Evolutionary conservation across 2,329 filamentous ascomycete genomes (phyloP), one percentile per base, ranked within the genome.

Genomic region (Beauveria medogensis): DNA sequence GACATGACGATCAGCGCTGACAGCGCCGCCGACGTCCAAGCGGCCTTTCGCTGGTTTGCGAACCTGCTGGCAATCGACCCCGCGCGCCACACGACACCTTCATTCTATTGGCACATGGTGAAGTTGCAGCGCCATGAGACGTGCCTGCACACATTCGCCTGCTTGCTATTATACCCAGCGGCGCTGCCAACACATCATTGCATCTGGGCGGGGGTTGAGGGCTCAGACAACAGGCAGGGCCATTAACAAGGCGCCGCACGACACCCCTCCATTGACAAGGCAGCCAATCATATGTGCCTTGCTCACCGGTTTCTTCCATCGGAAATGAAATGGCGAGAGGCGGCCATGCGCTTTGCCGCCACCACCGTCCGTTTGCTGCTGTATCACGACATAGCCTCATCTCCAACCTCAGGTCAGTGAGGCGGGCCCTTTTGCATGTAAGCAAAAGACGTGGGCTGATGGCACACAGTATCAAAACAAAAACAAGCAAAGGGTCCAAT

Each of bases 121-220:
- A 53, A 59, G 56, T 59, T 9, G 56, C 40, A 59, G 48, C 48
- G 34, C 48, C 47, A 37, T 50, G 30, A 51, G 52, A 40, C 28
- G 53, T 44, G 46, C 46, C 59, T 46, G 41, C 41, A 43, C 55
- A 5, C 22, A 46, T 58, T 58, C 47, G 40, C 47, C 54, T 53
- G 48, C 34, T 56, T 56, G 47, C 44, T 52, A 51, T 61, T 26
- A 61, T 60, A 54, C 28, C 34, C 60, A 59, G 40, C 60, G 50
- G 55, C 55, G 52, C 57, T 63, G 61, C 61, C 61, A 63, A 47
- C 61, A 55, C 61, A 63, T 59, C 61, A 63, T 54, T 63, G 61
- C 61, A 63, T 63, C 41, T 43, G 47, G 47, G 61, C 56, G 61
- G 61, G 56, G 52, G 37, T 60, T 63, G 40, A 55, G 44, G 44